Percentiles rank a stretch among this genome's conserved stretches.
Conservation (phyloP, 78 protist genomes). For the Tieghemostelium lacteum region DNA sequence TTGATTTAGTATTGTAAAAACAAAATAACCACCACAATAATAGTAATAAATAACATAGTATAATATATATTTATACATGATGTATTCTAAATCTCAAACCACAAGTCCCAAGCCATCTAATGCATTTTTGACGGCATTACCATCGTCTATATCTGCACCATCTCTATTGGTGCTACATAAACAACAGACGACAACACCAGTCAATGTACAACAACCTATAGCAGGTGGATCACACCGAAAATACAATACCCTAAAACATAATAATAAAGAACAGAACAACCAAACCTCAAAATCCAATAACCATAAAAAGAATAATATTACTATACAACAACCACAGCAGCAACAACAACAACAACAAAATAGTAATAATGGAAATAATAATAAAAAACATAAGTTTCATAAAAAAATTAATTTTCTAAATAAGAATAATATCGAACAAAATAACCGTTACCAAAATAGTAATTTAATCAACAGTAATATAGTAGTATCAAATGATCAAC, state of each 20-base stretch:
- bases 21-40: no score
- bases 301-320: neutral
- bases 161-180: slow-evolving; percentile 42
- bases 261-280: neutral
- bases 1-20: no score
- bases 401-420: neutral
- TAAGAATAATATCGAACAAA: neutral
- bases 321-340: neutral
- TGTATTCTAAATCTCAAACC: slow-evolving; percentile 73
- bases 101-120: slow-evolving; percentile 26
- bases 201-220: neutral
- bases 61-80: neutral
- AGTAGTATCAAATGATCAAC: neutral
- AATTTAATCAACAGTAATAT: neutral
- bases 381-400: neutral
- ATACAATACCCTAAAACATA: slow-evolving; percentile 1
- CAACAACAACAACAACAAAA: neutral
- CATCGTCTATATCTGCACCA: slow-evolving; percentile 65
- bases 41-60: no score
- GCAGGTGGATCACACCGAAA: slow-evolving; percentile 11
- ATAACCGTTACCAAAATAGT: neutral
- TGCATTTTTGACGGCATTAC: slow-evolving; percentile 15
- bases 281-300: neutral
- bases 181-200: no score
- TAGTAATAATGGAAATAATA: no score